Conservation (phyloP, 306 rosid genomes). For the Geum urbanum region DNA sequence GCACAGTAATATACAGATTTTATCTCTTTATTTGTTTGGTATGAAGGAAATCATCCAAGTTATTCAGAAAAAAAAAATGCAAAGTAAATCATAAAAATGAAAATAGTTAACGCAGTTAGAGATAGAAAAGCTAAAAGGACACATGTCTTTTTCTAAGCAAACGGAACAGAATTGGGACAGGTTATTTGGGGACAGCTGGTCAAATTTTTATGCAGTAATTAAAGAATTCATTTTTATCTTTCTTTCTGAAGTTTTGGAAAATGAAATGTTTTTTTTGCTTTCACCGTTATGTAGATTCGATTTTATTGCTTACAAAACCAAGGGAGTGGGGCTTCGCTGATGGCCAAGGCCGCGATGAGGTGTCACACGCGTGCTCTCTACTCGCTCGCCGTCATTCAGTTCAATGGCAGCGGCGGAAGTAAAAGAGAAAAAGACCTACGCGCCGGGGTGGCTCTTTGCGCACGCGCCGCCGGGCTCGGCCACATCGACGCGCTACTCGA, state of each 20-base stretch:
- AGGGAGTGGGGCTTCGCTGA: constrained; percentile 53
- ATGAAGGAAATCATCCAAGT: too few relatives aligned
- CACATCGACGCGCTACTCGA: constrained; percentile 85
- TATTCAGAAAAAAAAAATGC: too few relatives aligned
- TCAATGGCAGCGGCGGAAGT: constrained; percentile 85
- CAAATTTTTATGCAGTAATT: not conserved
- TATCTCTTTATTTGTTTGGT: too few relatives aligned
- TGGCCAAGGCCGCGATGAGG: constrained; percentile 78
- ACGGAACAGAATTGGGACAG: too few relatives aligned
- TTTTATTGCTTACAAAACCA: constrained; percentile 76
- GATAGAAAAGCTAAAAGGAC: too few relatives aligned
- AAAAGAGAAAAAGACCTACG: constrained; percentile 57
- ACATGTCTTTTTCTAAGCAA: too few relatives aligned
- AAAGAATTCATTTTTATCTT: not conserved
- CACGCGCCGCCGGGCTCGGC: constrained; percentile 66
- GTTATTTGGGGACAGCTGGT: too few relatives aligned
- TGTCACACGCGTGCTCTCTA: constrained; percentile 67
- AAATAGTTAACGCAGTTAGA: too few relatives aligned
- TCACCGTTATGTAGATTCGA: constrained; percentile 47
- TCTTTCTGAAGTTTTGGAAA: not conserved
- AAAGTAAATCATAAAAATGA: too few relatives aligned
- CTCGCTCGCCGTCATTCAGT: constrained; percentile 82
- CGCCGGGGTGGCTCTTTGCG: constrained; percentile 72
- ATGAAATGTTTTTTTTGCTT: not conserved
- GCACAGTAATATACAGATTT: too few relatives aligned